These are phyloP conservation scores for Paraleonurus japonicus DNA, from an alignment of 257 asterid genomes.

Conservation along the genomic window DNA sequence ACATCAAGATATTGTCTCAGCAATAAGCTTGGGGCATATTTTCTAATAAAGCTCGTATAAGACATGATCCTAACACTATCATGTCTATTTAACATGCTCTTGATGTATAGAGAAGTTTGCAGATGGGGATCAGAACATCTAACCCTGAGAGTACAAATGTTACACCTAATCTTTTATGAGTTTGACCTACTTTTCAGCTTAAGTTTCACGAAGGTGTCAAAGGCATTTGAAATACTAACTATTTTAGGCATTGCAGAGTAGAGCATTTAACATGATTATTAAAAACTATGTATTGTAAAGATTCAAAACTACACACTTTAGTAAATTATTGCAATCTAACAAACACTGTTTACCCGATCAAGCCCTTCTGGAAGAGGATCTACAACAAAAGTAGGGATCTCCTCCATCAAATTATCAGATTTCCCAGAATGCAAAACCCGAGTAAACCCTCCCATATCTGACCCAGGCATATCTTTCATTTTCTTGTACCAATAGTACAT, in stretches of 20 bases:
- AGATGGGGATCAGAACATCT: no score
- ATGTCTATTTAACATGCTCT: no score
- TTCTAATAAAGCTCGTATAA: no score
- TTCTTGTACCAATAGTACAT: conserved; percentile 97
- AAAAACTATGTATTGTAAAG: no score
- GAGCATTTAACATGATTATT: neutral
- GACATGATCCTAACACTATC: neutral
- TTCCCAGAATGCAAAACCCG: conserved; percentile 89
- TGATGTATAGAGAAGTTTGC: no score
- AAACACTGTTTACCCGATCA: conserved; percentile 68
- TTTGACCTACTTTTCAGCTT: conserved; percentile 3
- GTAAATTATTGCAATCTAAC: conserved; percentile 8
- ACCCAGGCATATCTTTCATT: conserved; percentile 67
- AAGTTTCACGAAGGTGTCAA: neutral
- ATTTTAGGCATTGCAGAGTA: neutral
- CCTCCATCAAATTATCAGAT: conserved; percentile 88
- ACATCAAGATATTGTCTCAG: neutral
- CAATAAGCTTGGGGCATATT: neutral
- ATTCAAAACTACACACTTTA: neutral
- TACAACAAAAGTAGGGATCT: conserved; percentile 82
- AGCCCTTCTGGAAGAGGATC: conserved; percentile 93
- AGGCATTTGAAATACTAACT: neutral
- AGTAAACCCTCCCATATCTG: conserved; percentile 97
- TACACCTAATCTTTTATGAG: neutral
- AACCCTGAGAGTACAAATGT: neutral